phyloP scores from a whole-genome alignment of 345 rosid species.

The Lumnitzera racemosa region DNA sequence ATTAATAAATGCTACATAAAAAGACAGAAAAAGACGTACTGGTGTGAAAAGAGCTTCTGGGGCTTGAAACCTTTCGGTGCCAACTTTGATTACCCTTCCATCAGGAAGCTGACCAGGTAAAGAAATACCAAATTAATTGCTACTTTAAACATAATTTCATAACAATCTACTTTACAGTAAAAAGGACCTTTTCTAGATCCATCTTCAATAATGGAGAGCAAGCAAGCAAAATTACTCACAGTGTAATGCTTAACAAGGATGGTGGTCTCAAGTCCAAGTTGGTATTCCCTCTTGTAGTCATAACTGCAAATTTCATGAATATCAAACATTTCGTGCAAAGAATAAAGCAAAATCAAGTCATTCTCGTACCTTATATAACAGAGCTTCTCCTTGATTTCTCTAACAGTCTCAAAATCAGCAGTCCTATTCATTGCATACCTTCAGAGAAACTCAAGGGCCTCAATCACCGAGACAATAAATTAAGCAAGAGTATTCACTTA shows the following conservation, averaged over 20 bases:
- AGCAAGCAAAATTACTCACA: slow-evolving; percentile 35
- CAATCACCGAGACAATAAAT: not conserved
- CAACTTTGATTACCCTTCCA: slow-evolving; percentile 91
- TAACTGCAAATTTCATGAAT: slow-evolving; percentile 42
- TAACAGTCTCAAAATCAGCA: slow-evolving; percentile 94
- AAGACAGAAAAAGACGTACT: slow-evolving; percentile 26
- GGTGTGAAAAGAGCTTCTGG: slow-evolving; percentile 99
- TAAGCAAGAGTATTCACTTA: not conserved
- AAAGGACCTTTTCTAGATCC: too few relatives aligned
- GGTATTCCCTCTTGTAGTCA: slow-evolving; percentile 93
- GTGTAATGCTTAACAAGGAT: slow-evolving; percentile 94
- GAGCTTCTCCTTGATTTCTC: slow-evolving; percentile 94
- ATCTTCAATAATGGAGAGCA: not conserved
- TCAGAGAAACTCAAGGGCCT: slow-evolving; percentile 13
- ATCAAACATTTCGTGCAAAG: not conserved
- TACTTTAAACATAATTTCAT: too few relatives aligned
- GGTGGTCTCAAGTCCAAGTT: slow-evolving; percentile 91
- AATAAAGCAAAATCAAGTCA: slow-evolving; percentile 2
- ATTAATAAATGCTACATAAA: not conserved
- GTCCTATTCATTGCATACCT: slow-evolving; percentile 89
- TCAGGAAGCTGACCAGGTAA: slow-evolving; percentile 74
- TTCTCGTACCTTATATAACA: slow-evolving; percentile 70
- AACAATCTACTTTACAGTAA: too few relatives aligned
- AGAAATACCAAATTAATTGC: slow-evolving; percentile 4
- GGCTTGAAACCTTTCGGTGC: slow-evolving; percentile 99